Evolutionary conservation across 1,284 basidiomycete genomes (phyloP).

Genomic region (Caloboletus inedulis): DNA sequence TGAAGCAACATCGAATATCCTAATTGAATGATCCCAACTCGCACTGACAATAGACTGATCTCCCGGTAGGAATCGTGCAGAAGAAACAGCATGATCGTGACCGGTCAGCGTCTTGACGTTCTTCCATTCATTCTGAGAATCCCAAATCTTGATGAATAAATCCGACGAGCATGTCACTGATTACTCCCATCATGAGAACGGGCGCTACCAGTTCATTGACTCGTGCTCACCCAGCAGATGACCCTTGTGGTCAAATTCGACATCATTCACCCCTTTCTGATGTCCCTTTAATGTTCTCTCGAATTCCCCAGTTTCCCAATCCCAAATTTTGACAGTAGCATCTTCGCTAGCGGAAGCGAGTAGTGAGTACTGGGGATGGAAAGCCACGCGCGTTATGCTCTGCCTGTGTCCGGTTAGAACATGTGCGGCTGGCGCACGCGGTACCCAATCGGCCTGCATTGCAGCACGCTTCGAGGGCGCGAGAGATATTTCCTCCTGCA

Average conservation of each 20-base stretch:
- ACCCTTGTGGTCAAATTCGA: constrained; percentile 86
- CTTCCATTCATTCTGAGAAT: constrained; percentile 85
- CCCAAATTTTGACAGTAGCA: constrained; percentile 88
- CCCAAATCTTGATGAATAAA: constrained; percentile 90
- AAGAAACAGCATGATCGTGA: constrained; percentile 88
- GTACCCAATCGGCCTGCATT: constrained; percentile 75
- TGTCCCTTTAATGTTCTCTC: constrained; percentile 91
- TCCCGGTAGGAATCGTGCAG: constrained; percentile 79
- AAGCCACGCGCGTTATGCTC: constrained; percentile 76
- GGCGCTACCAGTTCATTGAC: neutral
- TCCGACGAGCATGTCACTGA: constrained; percentile 87
- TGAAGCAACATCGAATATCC: constrained; percentile 82
- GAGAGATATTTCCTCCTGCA: constrained; percentile 73
- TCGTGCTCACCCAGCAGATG: constrained; percentile 66
- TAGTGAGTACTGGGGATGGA: constrained; percentile 84
- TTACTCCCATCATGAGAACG: constrained; percentile 3
- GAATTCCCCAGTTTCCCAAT: constrained; percentile 93
- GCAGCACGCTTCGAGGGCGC: constrained; percentile 56
- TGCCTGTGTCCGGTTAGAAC: constrained; percentile 79
- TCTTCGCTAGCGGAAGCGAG: constrained; percentile 87
- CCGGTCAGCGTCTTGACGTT: constrained; percentile 85
- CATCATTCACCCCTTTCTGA: constrained; percentile 84
- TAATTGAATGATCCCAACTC: constrained; percentile 83
- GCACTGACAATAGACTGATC: constrained; percentile 83
- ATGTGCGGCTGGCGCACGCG: constrained; percentile 76